These are phyloP conservation scores for Cyberlindnera amylophila DNA, from an alignment of 805 yeast genomes.

Conservation along the genomic window DNA sequence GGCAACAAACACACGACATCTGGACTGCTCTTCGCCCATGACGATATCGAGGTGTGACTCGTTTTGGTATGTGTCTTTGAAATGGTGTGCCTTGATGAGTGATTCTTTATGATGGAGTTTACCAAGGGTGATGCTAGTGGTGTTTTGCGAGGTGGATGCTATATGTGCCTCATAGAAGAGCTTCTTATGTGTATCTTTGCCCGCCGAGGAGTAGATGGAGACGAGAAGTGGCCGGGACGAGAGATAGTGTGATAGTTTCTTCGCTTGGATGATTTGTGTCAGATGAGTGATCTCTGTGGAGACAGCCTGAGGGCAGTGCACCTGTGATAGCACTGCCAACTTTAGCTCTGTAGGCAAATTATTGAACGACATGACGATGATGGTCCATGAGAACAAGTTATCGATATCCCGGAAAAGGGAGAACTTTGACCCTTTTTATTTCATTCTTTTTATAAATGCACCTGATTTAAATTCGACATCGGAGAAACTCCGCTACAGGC, in stretches of 20 bases:
- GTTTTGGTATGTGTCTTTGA: slow-evolving; percentile 7
- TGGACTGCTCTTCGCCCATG: slow-evolving; percentile 8
- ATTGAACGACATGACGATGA: not conserved
- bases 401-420: no score
- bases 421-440: no score
- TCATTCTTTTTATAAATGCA: no score
- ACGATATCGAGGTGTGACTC: slow-evolving; percentile 7
- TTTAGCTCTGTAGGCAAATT: slow-evolving; percentile 12
- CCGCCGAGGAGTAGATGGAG: slow-evolving; percentile 5
- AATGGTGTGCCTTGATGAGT: slow-evolving; percentile 1
- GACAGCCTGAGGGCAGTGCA: slow-evolving; percentile 5
- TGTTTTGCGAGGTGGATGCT: not conserved
- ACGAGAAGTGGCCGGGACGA: slow-evolving; percentile 2
- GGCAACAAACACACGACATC: slow-evolving; percentile 2
- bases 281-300: not conserved
- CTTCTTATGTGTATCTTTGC: slow-evolving; percentile 7
- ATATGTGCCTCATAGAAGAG: slow-evolving; percentile 8
- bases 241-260: slow-evolving; percentile 8
- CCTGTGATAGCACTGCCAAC: slow-evolving; percentile 10
- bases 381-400: no score
- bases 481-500: not conserved
- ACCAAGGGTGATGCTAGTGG: not conserved
- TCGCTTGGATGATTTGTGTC: slow-evolving; percentile 1
- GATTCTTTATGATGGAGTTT: slow-evolving; percentile 10
- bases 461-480: no score